Conservation (phyloP, 768 basidiomycete genomes). For the Chalciporus piperatus region DNA sequence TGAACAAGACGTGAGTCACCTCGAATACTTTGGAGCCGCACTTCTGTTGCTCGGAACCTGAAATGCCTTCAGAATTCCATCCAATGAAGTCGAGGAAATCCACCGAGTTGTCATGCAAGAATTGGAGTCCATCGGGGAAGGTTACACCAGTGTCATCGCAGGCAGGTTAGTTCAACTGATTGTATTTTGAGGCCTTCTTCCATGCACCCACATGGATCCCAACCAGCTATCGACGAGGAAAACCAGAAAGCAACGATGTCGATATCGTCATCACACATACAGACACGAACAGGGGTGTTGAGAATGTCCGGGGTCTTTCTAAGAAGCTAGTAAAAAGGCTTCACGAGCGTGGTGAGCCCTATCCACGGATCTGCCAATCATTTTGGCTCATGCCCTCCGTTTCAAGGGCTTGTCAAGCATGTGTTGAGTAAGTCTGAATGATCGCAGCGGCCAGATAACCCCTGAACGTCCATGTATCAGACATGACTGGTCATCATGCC, state of each 20-base stretch:
- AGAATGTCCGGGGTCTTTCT: conserved; percentile 60
- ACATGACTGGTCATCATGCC: conserved; percentile 57
- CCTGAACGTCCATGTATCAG: conserved; percentile 31
- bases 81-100: conserved; percentile 78
- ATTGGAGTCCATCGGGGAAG: conserved; percentile 57
- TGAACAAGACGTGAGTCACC: conserved; percentile 43
- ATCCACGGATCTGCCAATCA: background rate
- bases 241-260: conserved; percentile 76
- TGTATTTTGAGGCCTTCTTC: background rate
- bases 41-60: too few species aligned
- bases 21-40: too few species aligned
- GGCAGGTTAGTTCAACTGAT: conserved; percentile 60
- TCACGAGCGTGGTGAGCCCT: conserved; percentile 49
- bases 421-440: conserved; percentile 63
- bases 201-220: background rate
- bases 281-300: conserved; percentile 39
- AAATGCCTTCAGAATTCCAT: conserved; percentile 52
- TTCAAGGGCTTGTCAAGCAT: conserved; percentile 69
- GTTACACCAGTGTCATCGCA: conserved; percentile 71
- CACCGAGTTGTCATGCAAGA: conserved; percentile 65
- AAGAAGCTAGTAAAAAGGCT: conserved; percentile 57
- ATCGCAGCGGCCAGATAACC: background rate
- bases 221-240: conserved; percentile 79
- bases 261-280: conserved; percentile 87
- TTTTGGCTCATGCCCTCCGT: background rate